Evolutionary conservation across 306 rosid genomes (phyloP).

Genomic region (Trichosanthes cucumerina): DNA sequence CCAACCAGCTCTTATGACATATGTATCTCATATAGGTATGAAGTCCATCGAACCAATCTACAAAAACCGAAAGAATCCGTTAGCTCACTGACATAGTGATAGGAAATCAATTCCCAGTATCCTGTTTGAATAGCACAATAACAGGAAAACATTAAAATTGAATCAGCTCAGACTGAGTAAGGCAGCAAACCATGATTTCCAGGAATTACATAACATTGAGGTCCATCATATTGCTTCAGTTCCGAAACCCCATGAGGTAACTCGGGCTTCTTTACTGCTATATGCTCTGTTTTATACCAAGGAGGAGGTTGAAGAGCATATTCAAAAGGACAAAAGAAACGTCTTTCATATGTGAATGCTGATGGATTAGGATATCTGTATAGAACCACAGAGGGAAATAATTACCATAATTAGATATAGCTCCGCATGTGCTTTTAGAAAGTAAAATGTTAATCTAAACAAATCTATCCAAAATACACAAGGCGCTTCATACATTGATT

Average conservation of each 20-base stretch:
- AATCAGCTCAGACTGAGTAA: conserved; percentile 6
- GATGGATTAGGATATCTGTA: conserved; percentile 91
- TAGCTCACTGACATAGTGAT: neutral
- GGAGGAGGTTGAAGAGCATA: conserved; percentile 91
- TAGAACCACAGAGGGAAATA: neutral
- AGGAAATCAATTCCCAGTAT: neutral
- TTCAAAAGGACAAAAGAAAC: conserved; percentile 87
- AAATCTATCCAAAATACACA: neutral
- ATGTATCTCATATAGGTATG: conserved; percentile 90
- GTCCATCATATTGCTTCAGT: conserved; percentile 68
- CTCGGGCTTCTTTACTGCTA: conserved; percentile 84
- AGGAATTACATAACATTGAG: conserved; percentile 92
- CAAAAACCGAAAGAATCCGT: conserved; percentile 19
- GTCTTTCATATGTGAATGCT: conserved; percentile 78
- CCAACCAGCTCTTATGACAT: conserved; percentile 94
- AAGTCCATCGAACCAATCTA: conserved; percentile 99
- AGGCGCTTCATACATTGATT: neutral
- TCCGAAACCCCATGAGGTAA: conserved; percentile 51
- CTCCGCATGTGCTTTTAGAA: neutral
- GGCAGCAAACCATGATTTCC: conserved; percentile 86
- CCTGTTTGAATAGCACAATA: conserved; percentile 1
- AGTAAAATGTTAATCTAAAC: neutral
- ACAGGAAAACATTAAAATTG: neutral
- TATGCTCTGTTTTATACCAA: conserved; percentile 62
- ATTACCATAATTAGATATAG: neutral